Conservation (phyloP, 2,329 filamentous ascomycete genomes). For the Aspergillus intermedius region DNA sequence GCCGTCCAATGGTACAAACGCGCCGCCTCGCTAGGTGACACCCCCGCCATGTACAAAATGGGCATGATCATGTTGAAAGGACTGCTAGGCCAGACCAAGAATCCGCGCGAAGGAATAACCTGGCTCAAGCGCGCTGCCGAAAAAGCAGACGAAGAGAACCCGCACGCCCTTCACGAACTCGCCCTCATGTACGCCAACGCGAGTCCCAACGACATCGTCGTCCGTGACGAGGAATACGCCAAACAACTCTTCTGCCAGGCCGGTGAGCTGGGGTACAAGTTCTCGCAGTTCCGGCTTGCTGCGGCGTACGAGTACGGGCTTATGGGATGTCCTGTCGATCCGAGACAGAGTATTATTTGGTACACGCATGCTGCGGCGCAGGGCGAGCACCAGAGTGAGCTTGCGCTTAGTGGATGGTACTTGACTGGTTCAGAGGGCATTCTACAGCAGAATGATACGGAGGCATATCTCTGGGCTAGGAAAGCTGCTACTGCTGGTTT, state of each 20-base stretch:
- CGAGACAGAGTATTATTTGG: constrained; percentile 82
- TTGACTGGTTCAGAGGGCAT: constrained; percentile 84
- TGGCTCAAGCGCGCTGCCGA: constrained; percentile 95
- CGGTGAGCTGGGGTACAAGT: constrained; percentile 86
- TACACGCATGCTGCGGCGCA: constrained; percentile 87
- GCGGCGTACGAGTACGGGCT: constrained; percentile 84
- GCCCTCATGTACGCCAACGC: constrained; percentile 53
- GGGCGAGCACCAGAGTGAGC: constrained; percentile 87
- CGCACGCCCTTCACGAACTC: constrained; percentile 89
- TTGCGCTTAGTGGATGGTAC: constrained; percentile 86
- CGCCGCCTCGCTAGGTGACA: constrained; percentile 81
- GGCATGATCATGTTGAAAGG: constrained; percentile 95
- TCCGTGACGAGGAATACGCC: constrained; percentile 76
- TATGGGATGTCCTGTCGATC: constrained; percentile 74
- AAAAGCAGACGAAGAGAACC: constrained; percentile 79
- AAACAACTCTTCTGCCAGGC: constrained; percentile 77
- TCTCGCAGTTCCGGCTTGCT: constrained; percentile 84
- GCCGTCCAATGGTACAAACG: constrained; percentile 98
- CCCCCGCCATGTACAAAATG: constrained; percentile 95
- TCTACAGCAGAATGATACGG: constrained; percentile 83
- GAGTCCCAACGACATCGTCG: constrained; percentile 61
- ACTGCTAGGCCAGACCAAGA: constrained; percentile 76
- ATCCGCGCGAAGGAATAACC: constrained; percentile 75
- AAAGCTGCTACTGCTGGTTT: constrained; percentile 85
- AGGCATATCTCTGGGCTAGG: constrained; percentile 93